phyloP scores from a whole-genome alignment of 495 filamentous ascomycete species.

The Penicillium herquei region DNA sequence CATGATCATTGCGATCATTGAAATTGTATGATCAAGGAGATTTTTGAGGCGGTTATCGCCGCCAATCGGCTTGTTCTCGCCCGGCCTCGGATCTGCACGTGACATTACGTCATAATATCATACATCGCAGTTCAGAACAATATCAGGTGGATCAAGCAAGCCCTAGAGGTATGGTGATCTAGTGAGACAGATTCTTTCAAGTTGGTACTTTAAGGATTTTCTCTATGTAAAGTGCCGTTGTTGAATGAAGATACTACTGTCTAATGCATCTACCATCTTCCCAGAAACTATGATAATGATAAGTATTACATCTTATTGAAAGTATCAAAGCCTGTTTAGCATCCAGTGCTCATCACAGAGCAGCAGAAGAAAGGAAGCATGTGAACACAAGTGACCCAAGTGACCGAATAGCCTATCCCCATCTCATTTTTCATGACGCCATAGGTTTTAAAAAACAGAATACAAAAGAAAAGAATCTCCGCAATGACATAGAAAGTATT shows the following conservation, averaged over 20 bases:
- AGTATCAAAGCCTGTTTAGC: conserved; percentile 22
- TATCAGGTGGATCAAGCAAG: too few species aligned
- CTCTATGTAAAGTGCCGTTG: too few species aligned
- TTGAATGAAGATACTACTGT: too few species aligned
- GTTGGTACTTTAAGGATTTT: too few species aligned
- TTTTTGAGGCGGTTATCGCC: conserved; percentile 27
- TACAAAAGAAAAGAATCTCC: conserved; percentile 7
- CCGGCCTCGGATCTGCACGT: conserved; percentile 20
- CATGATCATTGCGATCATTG: conserved; percentile 6
- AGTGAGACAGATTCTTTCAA: too few species aligned
- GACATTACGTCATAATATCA: conserved; percentile 11
- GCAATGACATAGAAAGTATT: conserved; percentile 7
- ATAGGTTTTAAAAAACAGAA: conserved; percentile 1
- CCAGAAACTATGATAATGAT: too few species aligned
- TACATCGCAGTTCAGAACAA: background rate
- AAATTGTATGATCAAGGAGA: conserved; percentile 21
- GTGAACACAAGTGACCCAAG: conserved; percentile 10
- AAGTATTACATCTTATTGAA: conserved; percentile 21
- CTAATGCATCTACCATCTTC: too few species aligned
- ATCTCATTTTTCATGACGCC: conserved; percentile 17
- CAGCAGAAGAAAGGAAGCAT: conserved; percentile 8
- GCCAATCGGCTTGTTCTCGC: conserved; percentile 24
- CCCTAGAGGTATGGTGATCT: too few species aligned
- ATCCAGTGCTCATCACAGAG: conserved; percentile 24
- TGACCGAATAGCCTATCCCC: conserved; percentile 4